Conservation (phyloP, 2,329 filamentous ascomycete genomes). For the Fonsecaea erecta region DNA sequence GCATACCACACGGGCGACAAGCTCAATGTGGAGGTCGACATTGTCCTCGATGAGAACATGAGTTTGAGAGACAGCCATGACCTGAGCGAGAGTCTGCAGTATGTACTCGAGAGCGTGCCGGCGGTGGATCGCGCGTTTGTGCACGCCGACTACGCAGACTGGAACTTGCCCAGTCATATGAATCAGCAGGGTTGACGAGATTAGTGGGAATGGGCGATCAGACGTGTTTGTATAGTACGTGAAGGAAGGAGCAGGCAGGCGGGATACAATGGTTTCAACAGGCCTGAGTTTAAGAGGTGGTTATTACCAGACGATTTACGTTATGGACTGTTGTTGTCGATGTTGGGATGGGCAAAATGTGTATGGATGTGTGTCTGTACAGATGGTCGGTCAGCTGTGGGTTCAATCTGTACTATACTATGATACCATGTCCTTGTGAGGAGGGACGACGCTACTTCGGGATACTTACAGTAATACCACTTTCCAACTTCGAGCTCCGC, state of each 20-base stretch:
- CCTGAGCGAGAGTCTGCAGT: constrained; percentile 75
- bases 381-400: too few relatives aligned
- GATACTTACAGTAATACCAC: too few relatives aligned
- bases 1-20: constrained; percentile 87
- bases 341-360: too few relatives aligned
- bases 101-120: constrained; percentile 82
- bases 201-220: neutral
- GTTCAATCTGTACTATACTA: too few relatives aligned
- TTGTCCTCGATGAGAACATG: constrained; percentile 77
- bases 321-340: too few relatives aligned
- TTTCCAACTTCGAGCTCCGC: too few relatives aligned
- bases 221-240: neutral
- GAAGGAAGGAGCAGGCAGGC: neutral
- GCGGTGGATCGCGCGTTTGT: constrained; percentile 76
- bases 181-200: constrained; percentile 36
- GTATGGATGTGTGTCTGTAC: too few relatives aligned
- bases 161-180: constrained; percentile 52
- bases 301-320: too few relatives aligned
- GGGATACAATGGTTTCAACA: neutral
- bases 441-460: too few relatives aligned
- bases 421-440: too few relatives aligned
- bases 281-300: neutral
- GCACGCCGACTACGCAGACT: constrained; percentile 51
- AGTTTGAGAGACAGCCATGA: constrained; percentile 81
- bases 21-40: constrained; percentile 81